These are phyloP conservation scores for Teratosphaeria zuluensis DNA, from an alignment of 2,329 filamentous ascomycete genomes.

Conservation along the genomic window DNA sequence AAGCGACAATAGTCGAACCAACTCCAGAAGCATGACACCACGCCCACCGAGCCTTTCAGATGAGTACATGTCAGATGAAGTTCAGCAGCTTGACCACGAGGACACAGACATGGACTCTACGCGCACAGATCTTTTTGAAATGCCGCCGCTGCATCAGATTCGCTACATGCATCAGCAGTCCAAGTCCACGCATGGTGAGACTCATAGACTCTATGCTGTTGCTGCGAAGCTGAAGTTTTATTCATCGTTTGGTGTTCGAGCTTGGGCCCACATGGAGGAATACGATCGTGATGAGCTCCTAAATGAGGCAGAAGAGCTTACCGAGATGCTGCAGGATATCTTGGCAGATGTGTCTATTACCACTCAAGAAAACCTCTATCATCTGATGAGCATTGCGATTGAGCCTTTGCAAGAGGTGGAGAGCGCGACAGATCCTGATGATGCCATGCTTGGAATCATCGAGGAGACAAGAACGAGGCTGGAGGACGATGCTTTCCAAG, in stretches of 20 bases:
- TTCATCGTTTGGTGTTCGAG: background rate
- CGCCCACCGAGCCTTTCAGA: too few species aligned
- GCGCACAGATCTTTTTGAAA: background rate
- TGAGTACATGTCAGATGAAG: background rate
- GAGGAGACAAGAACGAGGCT: background rate
- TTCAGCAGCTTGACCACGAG: too few species aligned
- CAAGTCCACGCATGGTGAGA: background rate
- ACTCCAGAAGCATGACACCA: too few species aligned
- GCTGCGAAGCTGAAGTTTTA: background rate
- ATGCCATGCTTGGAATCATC: background rate
- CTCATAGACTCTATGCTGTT: background rate
- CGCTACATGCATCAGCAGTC: background rate
- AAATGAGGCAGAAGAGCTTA: background rate
- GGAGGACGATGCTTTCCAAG: background rate
- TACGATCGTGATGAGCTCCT: background rate
- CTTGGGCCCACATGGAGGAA: background rate
- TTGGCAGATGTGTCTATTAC: background rate
- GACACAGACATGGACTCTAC: background rate
- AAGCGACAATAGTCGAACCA: too few species aligned
- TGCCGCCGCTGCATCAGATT: background rate
- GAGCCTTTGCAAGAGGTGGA: background rate
- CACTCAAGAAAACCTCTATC: background rate
- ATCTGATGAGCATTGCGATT: background rate
- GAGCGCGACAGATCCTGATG: background rate
- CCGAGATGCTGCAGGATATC: background rate